phyloP scores from a whole-genome alignment of 2,329 filamentous ascomycete genomes.

The Ophiostoma sp. region DNA sequence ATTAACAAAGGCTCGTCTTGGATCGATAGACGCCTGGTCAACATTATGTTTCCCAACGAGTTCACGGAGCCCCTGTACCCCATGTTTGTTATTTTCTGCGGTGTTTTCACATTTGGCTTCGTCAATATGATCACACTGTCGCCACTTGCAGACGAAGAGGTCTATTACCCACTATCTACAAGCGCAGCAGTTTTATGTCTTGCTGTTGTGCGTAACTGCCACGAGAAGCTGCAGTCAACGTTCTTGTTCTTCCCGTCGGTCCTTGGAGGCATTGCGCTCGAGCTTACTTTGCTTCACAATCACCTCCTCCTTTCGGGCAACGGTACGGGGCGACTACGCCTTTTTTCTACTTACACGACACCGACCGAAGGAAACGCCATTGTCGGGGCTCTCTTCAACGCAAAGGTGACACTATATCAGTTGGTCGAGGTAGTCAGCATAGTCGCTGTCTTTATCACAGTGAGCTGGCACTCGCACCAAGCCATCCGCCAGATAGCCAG shows the following conservation, averaged over 20 bases:
- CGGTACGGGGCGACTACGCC: constrained; percentile 45
- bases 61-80: constrained; percentile 41
- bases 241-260: constrained; percentile 46
- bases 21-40: constrained; percentile 20
- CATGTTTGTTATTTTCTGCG: constrained; percentile 30
- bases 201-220: constrained; percentile 47
- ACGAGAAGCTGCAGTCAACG: constrained; percentile 37
- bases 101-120: constrained; percentile 30
- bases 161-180: constrained; percentile 40
- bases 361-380: not conserved
- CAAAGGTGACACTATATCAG: not conserved
- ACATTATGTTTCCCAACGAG: constrained; percentile 21
- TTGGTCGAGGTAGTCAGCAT: constrained; percentile 14
- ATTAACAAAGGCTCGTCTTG: constrained; percentile 14
- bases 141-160: constrained; percentile 1
- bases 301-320: constrained; percentile 59
- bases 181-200: constrained; percentile 50
- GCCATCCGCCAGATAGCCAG: constrained; percentile 8
- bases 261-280: constrained; percentile 52
- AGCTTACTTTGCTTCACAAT: constrained; percentile 55
- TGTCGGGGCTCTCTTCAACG: not conserved
- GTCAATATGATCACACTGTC: constrained; percentile 28
- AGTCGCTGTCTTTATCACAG: not conserved
- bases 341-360: constrained; percentile 12
- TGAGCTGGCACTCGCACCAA: constrained; percentile 11